Evolutionary conservation across 1,284 basidiomycete species (phyloP), one percentile per base, ranked within the genome.

Genomic region (Puccinia brachypodii): DNA sequence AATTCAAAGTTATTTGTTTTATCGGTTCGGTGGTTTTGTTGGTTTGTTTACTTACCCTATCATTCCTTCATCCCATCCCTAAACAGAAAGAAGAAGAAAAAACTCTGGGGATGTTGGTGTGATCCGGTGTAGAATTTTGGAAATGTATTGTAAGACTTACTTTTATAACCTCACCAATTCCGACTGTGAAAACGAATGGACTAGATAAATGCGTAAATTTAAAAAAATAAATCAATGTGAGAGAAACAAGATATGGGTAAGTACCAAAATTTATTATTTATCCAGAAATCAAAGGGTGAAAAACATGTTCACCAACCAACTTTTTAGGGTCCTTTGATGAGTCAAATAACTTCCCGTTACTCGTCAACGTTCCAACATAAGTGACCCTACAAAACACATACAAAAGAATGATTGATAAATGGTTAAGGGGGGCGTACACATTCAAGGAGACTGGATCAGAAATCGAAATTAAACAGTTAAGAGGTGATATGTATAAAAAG

Each of bases 41-140:
- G 8, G 8, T 9, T 25, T 58, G 2, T 40, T 25, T 13, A 38
- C 53, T 2, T 47, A 74, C 78, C 42, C 38, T 7, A 74, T 40
- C 69, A 80, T 31, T 19, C 78, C 78, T 47, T 73, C 56, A 58
- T 80, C 78, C 78, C 78, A 80, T 1, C 78, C 78, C 78, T 80
- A 64, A 40, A 25, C 33, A 50, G 40, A 58, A 9, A 74, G 4
- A 74, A 53, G 7, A n/a, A 22, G 1, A 8, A 25, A 14, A 53
- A 31, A 7, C 14, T n/a, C 14, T 31, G 31, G 33, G n/a, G n/a
- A n/a, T n/a, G n/a, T n/a, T n/a, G n/a, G n/a, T n/a, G n/a, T n/a
- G n/a, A n/a, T n/a, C n/a, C n/a, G n/a, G n/a, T n/a, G n/a, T n/a
- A n/a, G n/a, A 69, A 42, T 22, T 42, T 3, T 33, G 13, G 13